phyloP scores from a whole-genome alignment of 306 rosid genomes.

The Rosa lucieae region DNA sequence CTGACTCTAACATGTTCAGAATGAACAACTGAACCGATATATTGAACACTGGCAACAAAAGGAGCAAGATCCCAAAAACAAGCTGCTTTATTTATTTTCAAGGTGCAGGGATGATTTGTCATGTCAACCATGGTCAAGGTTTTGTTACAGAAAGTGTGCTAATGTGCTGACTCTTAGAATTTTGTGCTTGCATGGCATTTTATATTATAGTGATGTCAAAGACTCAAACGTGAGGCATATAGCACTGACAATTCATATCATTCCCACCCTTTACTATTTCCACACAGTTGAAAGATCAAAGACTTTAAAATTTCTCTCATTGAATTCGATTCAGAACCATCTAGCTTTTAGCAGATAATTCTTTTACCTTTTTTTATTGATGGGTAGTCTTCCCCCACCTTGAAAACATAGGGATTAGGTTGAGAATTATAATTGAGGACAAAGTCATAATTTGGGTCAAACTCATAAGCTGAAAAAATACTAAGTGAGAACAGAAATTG shows the following conservation, averaged over 20 bases:
- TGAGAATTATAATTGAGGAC: neutral
- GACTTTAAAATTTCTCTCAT: neutral
- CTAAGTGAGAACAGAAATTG: neutral
- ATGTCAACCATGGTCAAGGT: constrained; percentile 5
- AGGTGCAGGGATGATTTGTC: neutral
- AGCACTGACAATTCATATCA: neutral
- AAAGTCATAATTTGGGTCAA: neutral
- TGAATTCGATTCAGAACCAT: neutral
- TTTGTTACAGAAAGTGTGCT: neutral
- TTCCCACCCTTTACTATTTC: neutral
- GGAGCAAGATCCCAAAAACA: neutral
- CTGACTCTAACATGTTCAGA: neutral
- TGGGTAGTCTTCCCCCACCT: neutral
- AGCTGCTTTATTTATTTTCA: neutral
- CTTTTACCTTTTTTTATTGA: neutral
- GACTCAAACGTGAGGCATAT: neutral
- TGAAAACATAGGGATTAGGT: neutral
- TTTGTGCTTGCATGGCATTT: neutral
- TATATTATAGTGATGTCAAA: neutral
- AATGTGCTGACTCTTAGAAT: neutral
- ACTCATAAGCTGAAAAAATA: neutral
- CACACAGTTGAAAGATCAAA: neutral
- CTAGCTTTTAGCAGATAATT: neutral
- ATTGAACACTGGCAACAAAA: neutral
- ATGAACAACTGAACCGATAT: neutral